These are phyloP conservation scores for Penicillium occitanis DNA, from an alignment of 2,329 filamentous ascomycete species.

Conservation along the genomic window DNA sequence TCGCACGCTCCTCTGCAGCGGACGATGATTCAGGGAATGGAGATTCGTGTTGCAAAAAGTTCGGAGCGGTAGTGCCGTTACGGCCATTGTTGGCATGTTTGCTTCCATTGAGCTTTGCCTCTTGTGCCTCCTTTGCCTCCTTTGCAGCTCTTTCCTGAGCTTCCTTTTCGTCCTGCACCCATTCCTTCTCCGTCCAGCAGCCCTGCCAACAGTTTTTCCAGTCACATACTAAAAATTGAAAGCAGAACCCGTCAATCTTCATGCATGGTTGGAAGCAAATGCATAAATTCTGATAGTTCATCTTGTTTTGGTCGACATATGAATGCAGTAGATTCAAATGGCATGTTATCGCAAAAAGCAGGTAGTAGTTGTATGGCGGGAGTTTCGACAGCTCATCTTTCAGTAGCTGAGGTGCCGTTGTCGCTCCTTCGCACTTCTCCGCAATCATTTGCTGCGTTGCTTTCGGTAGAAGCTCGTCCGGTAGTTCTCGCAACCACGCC, in stretches of 20 bases:
- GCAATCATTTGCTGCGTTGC: slow-evolving; percentile 76
- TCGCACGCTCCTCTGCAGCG: slow-evolving; percentile 54
- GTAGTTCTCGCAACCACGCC: slow-evolving; percentile 91
- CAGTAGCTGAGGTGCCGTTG: slow-evolving; percentile 77
- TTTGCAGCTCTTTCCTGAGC: slow-evolving; percentile 36
- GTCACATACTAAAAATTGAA: slow-evolving; percentile 90
- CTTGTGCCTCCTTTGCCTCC: slow-evolving; percentile 18
- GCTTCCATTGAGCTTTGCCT: slow-evolving; percentile 7
- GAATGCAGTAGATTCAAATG: slow-evolving; percentile 88
- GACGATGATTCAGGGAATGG: slow-evolving; percentile 12
- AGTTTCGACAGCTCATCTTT: slow-evolving; percentile 90
- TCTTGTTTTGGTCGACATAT: slow-evolving; percentile 94
- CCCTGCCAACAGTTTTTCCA: slow-evolving; percentile 98
- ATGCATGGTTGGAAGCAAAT: slow-evolving; percentile 97
- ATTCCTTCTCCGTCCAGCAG: slow-evolving; percentile 84
- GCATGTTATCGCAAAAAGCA: slow-evolving; percentile 95
- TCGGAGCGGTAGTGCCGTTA: slow-evolving; percentile 18
- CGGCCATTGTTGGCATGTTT: slow-evolving; percentile 27
- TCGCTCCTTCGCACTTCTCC: slow-evolving; percentile 74
- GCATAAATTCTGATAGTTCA: slow-evolving; percentile 93
- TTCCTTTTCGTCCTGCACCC: slow-evolving; percentile 58
- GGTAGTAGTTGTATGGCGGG: slow-evolving; percentile 96
- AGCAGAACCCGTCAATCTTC: slow-evolving; percentile 92
- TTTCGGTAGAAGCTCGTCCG: slow-evolving; percentile 90
- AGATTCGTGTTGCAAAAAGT: neutral